phyloP scores from a whole-genome alignment of 176 grass and related monocot species.

The Ananas comosus region DNA sequence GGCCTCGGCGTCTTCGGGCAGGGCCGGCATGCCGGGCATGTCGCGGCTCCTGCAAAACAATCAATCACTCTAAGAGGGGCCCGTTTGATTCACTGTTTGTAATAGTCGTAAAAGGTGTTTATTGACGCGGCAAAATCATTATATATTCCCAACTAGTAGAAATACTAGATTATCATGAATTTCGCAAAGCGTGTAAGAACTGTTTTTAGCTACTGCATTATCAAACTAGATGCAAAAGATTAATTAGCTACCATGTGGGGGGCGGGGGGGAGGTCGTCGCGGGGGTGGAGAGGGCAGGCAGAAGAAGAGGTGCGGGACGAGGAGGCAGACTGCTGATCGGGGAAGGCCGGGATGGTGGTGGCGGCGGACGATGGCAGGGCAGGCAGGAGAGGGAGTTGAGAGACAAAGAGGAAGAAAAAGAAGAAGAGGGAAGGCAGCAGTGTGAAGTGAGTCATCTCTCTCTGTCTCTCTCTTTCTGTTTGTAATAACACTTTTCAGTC shows the following conservation, averaged over 20 bases:
- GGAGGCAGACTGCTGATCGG: conserved; percentile 63
- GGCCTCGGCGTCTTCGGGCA: conserved; percentile 54
- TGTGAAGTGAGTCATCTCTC: neutral
- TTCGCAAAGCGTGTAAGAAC: too few species aligned
- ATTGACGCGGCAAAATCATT: too few species aligned
- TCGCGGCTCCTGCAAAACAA: neutral
- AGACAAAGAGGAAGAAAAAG: neutral
- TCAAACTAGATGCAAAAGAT: too few species aligned
- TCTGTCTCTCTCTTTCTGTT: too few species aligned
- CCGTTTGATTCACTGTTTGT: too few species aligned
- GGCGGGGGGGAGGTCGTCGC: conserved; percentile 48
- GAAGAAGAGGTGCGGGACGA: neutral
- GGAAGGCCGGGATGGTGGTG: conserved; percentile 92
- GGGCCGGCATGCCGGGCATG: conserved; percentile 42
- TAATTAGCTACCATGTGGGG: too few species aligned
- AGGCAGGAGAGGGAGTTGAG: neutral
- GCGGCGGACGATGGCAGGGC: conserved; percentile 35
- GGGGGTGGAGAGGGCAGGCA: conserved; percentile 61
- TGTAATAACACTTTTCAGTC: too few species aligned
- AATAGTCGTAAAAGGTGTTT: too few species aligned
- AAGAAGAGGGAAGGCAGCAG: neutral
- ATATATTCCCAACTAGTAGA: too few species aligned
- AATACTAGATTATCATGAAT: too few species aligned
- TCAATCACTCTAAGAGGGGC: too few species aligned
- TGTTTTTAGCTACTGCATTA: too few species aligned